Evolutionary conservation across 2,329 filamentous ascomycete species (phyloP).

Genomic region (Claviceps sp.): DNA sequence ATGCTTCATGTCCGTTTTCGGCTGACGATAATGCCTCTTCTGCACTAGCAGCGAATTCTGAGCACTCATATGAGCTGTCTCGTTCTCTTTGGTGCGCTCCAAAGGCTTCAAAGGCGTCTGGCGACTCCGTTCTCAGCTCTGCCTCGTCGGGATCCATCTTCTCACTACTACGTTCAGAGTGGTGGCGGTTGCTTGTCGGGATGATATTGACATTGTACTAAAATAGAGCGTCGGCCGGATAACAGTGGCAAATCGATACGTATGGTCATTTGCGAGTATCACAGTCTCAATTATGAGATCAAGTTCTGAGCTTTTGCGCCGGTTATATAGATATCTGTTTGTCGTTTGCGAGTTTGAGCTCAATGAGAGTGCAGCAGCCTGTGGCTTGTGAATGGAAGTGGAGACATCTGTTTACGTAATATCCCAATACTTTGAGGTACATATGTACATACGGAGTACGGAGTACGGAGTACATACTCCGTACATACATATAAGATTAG

Average conservation of each 20-base stretch:
- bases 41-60: neutral
- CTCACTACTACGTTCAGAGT: constrained; percentile 5
- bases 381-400: neutral
- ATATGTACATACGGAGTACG: too few relatives aligned
- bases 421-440: neutral
- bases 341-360: neutral
- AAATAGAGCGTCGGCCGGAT: neutral
- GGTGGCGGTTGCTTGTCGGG: constrained; percentile 8
- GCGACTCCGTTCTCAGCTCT: neutral
- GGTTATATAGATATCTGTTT: neutral
- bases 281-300: neutral
- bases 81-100: neutral
- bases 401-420: constrained; percentile 1
- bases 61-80: neutral
- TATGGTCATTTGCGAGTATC: neutral
- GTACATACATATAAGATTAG: too few relatives aligned
- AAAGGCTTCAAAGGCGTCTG: neutral
- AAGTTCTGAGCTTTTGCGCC: neutral
- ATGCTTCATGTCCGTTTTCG: neutral
- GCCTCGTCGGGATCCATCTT: constrained; percentile 19
- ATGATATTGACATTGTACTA: constrained; percentile 17
- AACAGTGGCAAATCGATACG: neutral
- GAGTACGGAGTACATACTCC: too few relatives aligned
- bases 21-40: neutral
- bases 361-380: neutral